These are phyloP conservation scores for Holtermannia corniformis DNA, from an alignment of 768 basidiomycete species.

Conservation along the genomic window DNA sequence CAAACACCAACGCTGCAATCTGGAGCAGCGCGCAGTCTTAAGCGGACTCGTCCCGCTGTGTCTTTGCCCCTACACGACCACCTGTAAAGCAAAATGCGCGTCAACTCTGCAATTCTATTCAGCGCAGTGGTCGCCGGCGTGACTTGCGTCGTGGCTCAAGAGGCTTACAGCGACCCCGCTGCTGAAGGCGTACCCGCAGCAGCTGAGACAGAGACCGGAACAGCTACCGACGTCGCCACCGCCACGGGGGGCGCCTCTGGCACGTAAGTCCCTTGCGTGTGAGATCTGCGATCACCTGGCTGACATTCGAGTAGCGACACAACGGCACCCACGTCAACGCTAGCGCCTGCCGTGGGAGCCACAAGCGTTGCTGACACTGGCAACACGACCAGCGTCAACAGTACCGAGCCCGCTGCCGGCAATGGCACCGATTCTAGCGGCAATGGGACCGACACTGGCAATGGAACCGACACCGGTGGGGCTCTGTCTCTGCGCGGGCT, in stretches of 20 bases:
- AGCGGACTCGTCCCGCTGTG: too few species aligned
- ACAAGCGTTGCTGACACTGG: too few species aligned
- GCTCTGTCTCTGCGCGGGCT: background rate
- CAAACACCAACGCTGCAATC: too few species aligned
- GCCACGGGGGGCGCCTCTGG: background rate
- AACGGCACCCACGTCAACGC: too few species aligned
- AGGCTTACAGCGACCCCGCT: too few species aligned
- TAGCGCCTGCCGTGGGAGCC: too few species aligned
- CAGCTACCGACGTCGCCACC: background rate
- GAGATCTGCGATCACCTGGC: background rate
- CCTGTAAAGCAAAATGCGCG: background rate
- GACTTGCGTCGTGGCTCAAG: background rate
- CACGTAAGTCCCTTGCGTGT: background rate
- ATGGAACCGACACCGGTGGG: background rate
- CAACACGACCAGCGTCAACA: background rate
- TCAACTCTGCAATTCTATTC: background rate
- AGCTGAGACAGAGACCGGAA: background rate
- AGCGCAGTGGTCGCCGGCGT: background rate
- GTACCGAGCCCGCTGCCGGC: background rate
- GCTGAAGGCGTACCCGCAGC: background rate
- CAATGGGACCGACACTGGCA: background rate
- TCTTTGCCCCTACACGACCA: background rate
- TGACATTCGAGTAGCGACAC: too few species aligned
- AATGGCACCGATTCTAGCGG: background rate
- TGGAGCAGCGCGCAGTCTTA: too few species aligned